phyloP scores from a whole-genome alignment of 805 yeast genomes.

The Lipomyces mesembrius region DNA sequence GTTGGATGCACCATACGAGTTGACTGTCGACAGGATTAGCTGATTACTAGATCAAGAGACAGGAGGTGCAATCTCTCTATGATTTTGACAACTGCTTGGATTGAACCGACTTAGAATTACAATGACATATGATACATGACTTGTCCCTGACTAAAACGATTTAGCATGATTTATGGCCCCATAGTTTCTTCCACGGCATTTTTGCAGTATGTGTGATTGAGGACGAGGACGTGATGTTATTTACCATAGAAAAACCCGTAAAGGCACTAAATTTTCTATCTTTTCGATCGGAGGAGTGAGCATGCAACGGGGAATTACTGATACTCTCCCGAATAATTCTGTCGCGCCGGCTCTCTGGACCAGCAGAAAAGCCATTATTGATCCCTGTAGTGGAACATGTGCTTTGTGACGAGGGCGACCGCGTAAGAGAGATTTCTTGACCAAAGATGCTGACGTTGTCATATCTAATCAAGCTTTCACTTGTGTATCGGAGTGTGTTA shows the following conservation, averaged over 20 bases:
- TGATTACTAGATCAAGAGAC: too few species aligned
- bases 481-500: conserved; percentile 3
- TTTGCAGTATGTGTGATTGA: neutral
- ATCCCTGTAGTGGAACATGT: neutral
- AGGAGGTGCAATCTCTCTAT: too few species aligned
- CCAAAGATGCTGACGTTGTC: neutral
- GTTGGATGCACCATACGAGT: too few species aligned
- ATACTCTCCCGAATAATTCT: conserved; percentile 12
- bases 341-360: conserved; percentile 10
- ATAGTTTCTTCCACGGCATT: neutral
- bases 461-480: neutral
- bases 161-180: neutral
- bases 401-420: neutral
- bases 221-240: neutral
- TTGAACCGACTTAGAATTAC: neutral
- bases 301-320: neutral
- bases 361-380: neutral
- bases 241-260: neutral
- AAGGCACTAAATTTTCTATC: neutral
- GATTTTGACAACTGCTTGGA: too few species aligned
- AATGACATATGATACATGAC: neutral
- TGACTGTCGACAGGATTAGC: too few species aligned
- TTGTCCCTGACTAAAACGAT: neutral
- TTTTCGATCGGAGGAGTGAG: neutral
- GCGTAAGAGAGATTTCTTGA: neutral